Percentiles rank a stretch among this genome's conserved stretches.
phyloP scores from a whole-genome alignment of 2,329 filamentous ascomycete species.

The Botryotinia globosa region DNA sequence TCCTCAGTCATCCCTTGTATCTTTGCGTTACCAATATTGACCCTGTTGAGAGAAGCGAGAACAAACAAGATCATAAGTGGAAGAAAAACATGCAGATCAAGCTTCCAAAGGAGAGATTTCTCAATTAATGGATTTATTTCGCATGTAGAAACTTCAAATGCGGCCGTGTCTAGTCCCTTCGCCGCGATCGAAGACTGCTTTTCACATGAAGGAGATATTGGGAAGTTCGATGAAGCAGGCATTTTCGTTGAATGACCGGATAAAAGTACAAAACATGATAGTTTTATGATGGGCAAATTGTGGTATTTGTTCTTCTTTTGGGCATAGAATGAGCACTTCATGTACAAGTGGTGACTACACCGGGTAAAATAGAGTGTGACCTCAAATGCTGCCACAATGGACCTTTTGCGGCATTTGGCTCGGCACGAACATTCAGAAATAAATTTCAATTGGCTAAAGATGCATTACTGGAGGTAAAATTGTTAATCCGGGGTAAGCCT shows the following conservation, averaged over 20 bases:
- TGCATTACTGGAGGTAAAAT: neutral
- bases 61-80: slow-evolving; percentile 64
- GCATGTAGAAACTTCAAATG: neutral
- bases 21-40: slow-evolving; percentile 75
- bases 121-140: slow-evolving; percentile 5
- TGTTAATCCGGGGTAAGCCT: neutral
- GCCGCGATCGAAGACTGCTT: neutral
- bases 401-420: neutral
- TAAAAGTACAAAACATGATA: neutral
- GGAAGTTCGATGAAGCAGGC: neutral
- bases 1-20: slow-evolving; percentile 66
- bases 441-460: neutral
- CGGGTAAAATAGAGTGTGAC: neutral
- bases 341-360: neutral
- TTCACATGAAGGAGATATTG: neutral
- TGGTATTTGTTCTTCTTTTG: neutral
- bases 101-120: slow-evolving; percentile 28
- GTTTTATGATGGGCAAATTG: too few species aligned
- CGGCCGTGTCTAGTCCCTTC: neutral
- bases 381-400: neutral
- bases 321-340: neutral
- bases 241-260: neutral
- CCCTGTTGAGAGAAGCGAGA: slow-evolving; percentile 68
- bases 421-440: neutral
- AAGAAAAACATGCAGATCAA: slow-evolving; percentile 30